Base-by-base conservation (phyloP, 257 asterid genomes). In the Scutellaria galericulata region DNA sequence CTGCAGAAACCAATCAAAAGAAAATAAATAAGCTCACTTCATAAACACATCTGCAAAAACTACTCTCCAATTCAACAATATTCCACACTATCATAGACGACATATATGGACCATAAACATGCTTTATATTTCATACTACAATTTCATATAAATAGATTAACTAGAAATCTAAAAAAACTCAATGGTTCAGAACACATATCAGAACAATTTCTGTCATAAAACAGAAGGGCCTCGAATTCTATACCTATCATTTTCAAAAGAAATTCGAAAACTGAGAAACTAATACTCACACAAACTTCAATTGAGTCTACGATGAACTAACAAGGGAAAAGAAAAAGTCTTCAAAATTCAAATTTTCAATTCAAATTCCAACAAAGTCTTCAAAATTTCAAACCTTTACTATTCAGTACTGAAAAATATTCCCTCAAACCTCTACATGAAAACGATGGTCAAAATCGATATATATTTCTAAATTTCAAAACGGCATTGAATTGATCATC, bases 1-100 rank as follows among this genome's bases (percentile, higher is more conserved):
- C 98, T 93, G 96, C 84, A 83, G 48, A 55, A 41, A 66, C 73
- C 72, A n/a, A 77, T 12, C 64, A 54, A 66, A 70, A 64, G 27
- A 46, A 75, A 64, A 72, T 40, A 20, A 37, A 35, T 46, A 59
- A 74, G 61, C 53, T 72, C 42, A 20, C 20, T 37, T 35, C 12
- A 5, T 48, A 18, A 59, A 45, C 44, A 18, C 64, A 39, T 44
- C 60, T 35, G n/a, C 53, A 61, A 50, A 12, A 35, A 24, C 66
- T 11, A n/a, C 44, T 40, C 55, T 71, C 12, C 31, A 62, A 70
- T 45, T 44, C 70, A 58, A 22, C 68, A 24, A 60, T 10, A 5
- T 64, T 12, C 11, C 65, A 48, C 60, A 64, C 12, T 9, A 18
- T 27, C 15, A 41, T 55, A 54, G 2, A 78, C 18, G 2, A 78